A percentile compares a stretch with the other conserved stretches of the same genome.
Conservation (phyloP, 176 grass and related monocot genomes). For the maize (Zea mays) region Zm-B73-REFERENCE-NAM-5.0 NC_050102.1:168633001-168633500, state of each 20-base stretch:
- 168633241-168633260: neutral
- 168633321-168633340: neutral
- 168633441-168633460: neutral
- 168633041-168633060: no score
- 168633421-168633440: slow-evolving; percentile 5
- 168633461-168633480: neutral
- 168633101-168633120: no score
- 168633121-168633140: no score
- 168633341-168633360: neutral
- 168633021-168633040: no score
- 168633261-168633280: slow-evolving; percentile 25
- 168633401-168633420: neutral
- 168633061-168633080: no score
- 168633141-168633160: no score
- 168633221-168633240: slow-evolving; percentile 4
- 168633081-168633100: no score
- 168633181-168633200: slow-evolving; percentile 19
- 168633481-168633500: slow-evolving; percentile 1
- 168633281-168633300: slow-evolving; percentile 17
- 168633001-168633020: slow-evolving; percentile 18
- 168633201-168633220: slow-evolving; percentile 4
- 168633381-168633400: neutral
- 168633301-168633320: slow-evolving; percentile 9
- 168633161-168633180: slow-evolving; percentile 20
- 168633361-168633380: slow-evolving; percentile 2